phyloP scores from a whole-genome alignment of 2,329 filamentous ascomycete genomes.

The Fusarium lateritium region DNA sequence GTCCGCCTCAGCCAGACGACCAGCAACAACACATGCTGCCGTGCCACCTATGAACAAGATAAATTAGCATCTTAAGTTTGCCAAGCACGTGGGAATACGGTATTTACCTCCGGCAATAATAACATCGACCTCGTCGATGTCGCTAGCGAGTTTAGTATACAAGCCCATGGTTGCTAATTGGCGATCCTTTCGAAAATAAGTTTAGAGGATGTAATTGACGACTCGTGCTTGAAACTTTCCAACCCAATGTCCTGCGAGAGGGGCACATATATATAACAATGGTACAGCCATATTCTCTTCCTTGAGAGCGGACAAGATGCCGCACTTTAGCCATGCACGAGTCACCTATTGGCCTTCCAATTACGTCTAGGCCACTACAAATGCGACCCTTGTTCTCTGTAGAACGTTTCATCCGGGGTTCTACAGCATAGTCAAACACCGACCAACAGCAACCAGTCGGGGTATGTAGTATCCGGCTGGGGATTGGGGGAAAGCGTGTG shows the following conservation, averaged over 20 bases:
- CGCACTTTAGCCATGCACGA: not conserved
- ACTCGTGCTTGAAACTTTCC: slow-evolving; percentile 1
- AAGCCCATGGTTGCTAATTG: slow-evolving; percentile 34
- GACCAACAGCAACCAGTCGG: slow-evolving; percentile 1
- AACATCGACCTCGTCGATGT: slow-evolving; percentile 40
- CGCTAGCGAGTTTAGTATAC: slow-evolving; percentile 39
- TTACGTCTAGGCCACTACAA: not conserved
- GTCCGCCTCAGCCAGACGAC: slow-evolving; percentile 50
- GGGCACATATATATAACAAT: slow-evolving; percentile 28
- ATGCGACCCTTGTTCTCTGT: not conserved
- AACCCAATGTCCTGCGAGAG: not conserved
- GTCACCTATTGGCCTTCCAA: slow-evolving; percentile 5
- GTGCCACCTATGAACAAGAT: slow-evolving; percentile 48
- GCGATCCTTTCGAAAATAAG: slow-evolving; percentile 6
- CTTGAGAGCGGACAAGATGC: not conserved
- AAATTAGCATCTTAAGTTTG: not conserved
- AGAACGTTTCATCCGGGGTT: slow-evolving; percentile 21
- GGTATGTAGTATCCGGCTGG: slow-evolving; percentile 13
- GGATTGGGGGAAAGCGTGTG: not conserved
- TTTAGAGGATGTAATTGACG: not conserved
- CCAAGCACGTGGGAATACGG: not conserved
- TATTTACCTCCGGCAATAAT: slow-evolving; percentile 41
- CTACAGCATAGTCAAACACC: slow-evolving; percentile 3
- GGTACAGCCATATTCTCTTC: not conserved
- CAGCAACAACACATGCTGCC: slow-evolving; percentile 51